These are phyloP conservation scores for Xylaria sp. DNA, from an alignment of 2,329 filamentous ascomycete species.

Conservation along the genomic window DNA sequence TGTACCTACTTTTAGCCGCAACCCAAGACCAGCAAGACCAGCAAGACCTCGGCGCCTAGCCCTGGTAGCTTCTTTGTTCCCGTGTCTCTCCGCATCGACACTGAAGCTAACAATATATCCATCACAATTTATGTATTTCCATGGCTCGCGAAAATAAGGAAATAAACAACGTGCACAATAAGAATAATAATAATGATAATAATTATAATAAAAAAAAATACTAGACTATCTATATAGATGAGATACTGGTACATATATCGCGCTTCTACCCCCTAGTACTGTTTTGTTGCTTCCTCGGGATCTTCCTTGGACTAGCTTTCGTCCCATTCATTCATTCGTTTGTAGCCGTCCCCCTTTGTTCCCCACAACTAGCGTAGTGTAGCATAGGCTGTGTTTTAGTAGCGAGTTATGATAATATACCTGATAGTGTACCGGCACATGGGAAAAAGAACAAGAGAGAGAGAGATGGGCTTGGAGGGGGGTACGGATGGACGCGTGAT, in stretches of 20 bases:
- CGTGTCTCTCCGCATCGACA: not conserved
- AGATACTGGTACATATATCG: too few species aligned
- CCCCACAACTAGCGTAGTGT: too few species aligned
- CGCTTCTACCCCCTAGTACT: not conserved
- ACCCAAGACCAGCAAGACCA: not conserved
- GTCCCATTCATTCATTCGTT: not conserved
- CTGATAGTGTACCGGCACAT: too few species aligned
- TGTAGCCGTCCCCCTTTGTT: not conserved
- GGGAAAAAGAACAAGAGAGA: too few species aligned
- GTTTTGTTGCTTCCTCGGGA: not conserved
- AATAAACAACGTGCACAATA: too few species aligned
- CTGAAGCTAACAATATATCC: too few species aligned
- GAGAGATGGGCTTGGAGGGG: too few species aligned
- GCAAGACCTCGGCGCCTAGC: not conserved
- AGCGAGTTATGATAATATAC: too few species aligned
- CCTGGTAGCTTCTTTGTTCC: not conserved
- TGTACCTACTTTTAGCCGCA: not conserved
- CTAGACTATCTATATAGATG: not conserved
- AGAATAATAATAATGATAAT: too few species aligned
- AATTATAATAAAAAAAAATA: not conserved
- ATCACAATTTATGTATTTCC: not conserved
- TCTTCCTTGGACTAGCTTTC: not conserved
- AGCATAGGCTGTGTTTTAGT: too few species aligned
- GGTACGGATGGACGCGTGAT: conserved; percentile 3
- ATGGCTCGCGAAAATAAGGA: too few species aligned